Evolutionary conservation across 108 stramenopile species (phyloP).

Genomic region (Stephanodiscus triporus): DNA sequence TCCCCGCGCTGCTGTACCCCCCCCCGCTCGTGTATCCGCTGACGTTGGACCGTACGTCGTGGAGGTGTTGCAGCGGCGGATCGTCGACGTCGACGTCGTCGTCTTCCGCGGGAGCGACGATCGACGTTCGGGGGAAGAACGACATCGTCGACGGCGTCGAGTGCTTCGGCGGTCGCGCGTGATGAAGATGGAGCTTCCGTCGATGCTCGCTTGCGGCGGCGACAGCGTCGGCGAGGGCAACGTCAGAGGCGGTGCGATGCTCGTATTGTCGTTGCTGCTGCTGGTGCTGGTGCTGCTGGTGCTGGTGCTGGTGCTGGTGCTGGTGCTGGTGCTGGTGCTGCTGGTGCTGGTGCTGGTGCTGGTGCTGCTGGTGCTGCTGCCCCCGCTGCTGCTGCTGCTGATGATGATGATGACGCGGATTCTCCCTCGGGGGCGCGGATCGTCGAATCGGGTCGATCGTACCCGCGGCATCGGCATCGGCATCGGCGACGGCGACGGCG

Average conservation of each 20-base stretch:
- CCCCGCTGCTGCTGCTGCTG: no score
- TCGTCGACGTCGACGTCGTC: constrained; percentile 10
- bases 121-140: no score
- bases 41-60: constrained; percentile 6
- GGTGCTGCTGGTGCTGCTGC: not conserved
- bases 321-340: not conserved
- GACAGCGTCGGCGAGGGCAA: not conserved
- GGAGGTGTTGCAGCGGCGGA: constrained; percentile 3
- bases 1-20: not conserved
- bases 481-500: not conserved
- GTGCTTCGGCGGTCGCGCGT: not conserved
- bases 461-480: no score
- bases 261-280: not conserved
- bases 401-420: no score
- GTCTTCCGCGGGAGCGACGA: not conserved
- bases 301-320: not conserved
- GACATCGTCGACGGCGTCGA: not conserved
- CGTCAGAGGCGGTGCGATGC: not conserved
- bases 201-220: not conserved
- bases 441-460: no score
- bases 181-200: not conserved
- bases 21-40: constrained; percentile 9
- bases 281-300: not conserved
- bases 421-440: no score
- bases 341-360: not conserved